phyloP scores from a whole-genome alignment of 1,284 basidiomycete genomes.

The Sporisorium exsertum region DNA sequence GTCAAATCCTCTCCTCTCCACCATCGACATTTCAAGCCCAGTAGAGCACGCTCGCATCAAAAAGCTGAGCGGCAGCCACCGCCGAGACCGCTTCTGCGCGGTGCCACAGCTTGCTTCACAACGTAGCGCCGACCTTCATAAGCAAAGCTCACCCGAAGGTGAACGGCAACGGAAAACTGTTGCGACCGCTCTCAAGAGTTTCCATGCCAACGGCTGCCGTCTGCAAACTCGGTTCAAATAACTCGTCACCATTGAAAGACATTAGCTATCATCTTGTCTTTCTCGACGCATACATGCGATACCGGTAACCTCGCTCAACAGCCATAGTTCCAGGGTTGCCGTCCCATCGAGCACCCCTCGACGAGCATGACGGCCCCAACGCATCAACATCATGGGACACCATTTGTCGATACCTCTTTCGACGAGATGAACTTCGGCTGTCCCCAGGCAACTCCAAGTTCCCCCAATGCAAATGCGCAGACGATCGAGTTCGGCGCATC shows the following conservation, averaged over 20 bases:
- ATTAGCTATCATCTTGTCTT: neutral
- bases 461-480: neutral
- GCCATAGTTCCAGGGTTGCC: neutral
- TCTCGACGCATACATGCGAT: neutral
- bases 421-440: slow-evolving; percentile 3
- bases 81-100: neutral
- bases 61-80: too few species aligned
- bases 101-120: neutral
- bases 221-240: too few species aligned
- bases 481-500: slow-evolving; percentile 26
- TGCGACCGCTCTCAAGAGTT: too few species aligned
- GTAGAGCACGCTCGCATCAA: neutral
- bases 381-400: neutral
- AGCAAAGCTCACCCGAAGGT: neutral
- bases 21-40: neutral
- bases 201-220: too few species aligned
- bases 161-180: too few species aligned
- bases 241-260: too few species aligned
- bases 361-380: slow-evolving; percentile 1
- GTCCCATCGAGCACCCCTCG: neutral
- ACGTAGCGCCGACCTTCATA: neutral
- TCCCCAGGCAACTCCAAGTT: neutral
- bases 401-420: slow-evolving; percentile 2
- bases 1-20: neutral
- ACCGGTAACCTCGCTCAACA: neutral